phyloP scores from a whole-genome alignment of 1,284 basidiomycete species.

The Sutorius eximius region DNA sequence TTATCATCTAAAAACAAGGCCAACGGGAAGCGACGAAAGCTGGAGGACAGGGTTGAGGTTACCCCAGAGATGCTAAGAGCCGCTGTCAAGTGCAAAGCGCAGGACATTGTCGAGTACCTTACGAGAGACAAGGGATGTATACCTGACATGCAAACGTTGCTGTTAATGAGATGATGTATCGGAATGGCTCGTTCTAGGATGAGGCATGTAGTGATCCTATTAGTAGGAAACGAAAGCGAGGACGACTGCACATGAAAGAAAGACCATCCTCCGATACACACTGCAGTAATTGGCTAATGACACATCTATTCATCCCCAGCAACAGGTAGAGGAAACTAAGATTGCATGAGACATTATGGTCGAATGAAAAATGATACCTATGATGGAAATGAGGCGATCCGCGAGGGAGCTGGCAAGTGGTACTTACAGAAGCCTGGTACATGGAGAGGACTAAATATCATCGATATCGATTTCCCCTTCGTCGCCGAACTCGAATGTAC shows the following conservation, averaged over 20 bases:
- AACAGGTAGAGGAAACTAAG: constrained; percentile 9
- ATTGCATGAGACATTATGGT: constrained; percentile 12
- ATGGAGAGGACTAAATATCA: constrained; percentile 54
- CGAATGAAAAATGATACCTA: constrained; percentile 11
- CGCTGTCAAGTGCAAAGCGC: constrained; percentile 62
- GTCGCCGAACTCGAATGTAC: constrained; percentile 87
- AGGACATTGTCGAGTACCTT: constrained; percentile 73
- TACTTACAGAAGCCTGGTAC: constrained; percentile 19
- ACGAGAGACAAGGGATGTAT: constrained; percentile 73
- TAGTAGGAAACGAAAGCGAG: not conserved
- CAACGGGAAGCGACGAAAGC: constrained; percentile 49
- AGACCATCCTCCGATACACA: constrained; percentile 17
- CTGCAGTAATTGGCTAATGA: constrained; percentile 18
- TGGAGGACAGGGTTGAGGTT: constrained; percentile 61
- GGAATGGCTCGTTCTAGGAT: constrained; percentile 1
- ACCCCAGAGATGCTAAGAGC: constrained; percentile 58
- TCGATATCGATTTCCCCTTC: constrained; percentile 83
- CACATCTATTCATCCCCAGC: constrained; percentile 27
- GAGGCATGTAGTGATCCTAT: constrained; percentile 1
- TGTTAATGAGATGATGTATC: constrained; percentile 40
- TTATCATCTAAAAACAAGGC: constrained; percentile 8
- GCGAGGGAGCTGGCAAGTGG: not conserved
- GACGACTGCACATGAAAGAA: constrained; percentile 7
- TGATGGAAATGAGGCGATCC: constrained; percentile 3
- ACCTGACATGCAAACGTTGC: constrained; percentile 68